Conservation (phyloP, 2,329 filamentous ascomycete genomes). For the Fusarium metavorans region DNA sequence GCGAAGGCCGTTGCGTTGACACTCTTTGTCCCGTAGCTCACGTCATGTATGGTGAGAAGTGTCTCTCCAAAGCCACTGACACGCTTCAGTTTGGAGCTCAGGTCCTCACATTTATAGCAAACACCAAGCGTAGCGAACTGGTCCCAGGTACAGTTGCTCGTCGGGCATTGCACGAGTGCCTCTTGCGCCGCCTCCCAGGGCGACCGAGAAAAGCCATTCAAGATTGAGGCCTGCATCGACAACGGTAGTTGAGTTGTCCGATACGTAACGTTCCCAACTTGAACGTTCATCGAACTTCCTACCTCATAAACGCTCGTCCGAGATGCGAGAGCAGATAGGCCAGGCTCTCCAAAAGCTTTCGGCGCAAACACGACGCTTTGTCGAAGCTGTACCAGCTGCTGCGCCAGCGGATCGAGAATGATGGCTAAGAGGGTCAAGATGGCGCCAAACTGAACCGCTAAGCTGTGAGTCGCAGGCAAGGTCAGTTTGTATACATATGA, state of each 20-base stretch:
- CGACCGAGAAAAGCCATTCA: constrained; percentile 15
- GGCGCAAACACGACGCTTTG: constrained; percentile 4
- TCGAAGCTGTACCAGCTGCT: constrained; percentile 16
- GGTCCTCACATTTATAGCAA: constrained; percentile 35
- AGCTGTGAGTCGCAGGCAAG: background rate
- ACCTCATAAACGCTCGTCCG: constrained; percentile 1
- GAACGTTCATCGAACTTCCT: background rate
- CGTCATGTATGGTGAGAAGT: background rate
- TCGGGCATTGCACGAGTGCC: constrained; percentile 23
- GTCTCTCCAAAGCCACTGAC: background rate
- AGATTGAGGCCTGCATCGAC: constrained; percentile 21
- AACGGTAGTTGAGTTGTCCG: background rate
- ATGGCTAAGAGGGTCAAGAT: constrained; percentile 15
- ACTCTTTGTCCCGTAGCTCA: background rate
- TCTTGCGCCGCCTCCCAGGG: constrained; percentile 9
- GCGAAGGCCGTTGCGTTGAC: background rate
- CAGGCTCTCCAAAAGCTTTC: background rate
- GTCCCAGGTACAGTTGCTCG: constrained; percentile 37
- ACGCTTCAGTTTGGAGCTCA: constrained; percentile 23
- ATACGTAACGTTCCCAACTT: background rate
- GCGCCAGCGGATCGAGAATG: constrained; percentile 20
- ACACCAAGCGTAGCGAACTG: constrained; percentile 37
- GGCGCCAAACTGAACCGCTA: constrained; percentile 17
- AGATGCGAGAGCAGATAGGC: constrained; percentile 4
- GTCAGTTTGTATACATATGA: background rate